These are phyloP conservation scores for Nymphaea thermarum DNA, from an alignment of 164 flowering plant genomes.

Conservation along the genomic window DNA sequence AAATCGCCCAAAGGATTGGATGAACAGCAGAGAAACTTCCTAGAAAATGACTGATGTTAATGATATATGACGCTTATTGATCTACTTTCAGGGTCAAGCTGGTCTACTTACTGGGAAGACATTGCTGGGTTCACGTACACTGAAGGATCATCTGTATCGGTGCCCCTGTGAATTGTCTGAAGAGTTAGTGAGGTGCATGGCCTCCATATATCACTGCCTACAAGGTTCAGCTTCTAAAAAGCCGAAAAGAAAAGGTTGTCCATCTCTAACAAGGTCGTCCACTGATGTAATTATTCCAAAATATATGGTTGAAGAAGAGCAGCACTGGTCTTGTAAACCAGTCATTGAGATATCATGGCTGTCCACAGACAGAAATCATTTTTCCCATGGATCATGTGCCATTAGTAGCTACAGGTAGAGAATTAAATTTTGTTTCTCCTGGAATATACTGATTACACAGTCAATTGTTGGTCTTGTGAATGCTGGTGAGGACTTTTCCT, in stretches of 20 bases:
- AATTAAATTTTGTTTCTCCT: too few relatives aligned
- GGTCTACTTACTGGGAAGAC: constrained; percentile 23
- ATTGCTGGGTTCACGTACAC: constrained; percentile 22
- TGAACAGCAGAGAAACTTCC: too few relatives aligned
- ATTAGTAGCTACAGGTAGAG: constrained; percentile 57
- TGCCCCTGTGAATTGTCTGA: constrained; percentile 78
- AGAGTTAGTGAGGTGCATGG: constrained; percentile 82
- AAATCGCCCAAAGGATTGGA: too few relatives aligned
- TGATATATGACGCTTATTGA: background rate
- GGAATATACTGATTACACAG: too few relatives aligned
- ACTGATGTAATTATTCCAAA: constrained; percentile 35
- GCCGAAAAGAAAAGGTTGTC: constrained; percentile 30
- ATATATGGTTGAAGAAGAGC: constrained; percentile 23
- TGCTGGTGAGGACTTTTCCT: too few relatives aligned
- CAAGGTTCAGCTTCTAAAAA: constrained; percentile 26
- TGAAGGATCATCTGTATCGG: constrained; percentile 67
- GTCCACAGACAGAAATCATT: constrained; percentile 44
- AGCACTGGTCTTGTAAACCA: constrained; percentile 37
- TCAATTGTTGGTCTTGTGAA: too few relatives aligned
- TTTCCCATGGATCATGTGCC: constrained; percentile 55
- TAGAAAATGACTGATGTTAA: background rate
- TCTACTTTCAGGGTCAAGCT: constrained; percentile 21
- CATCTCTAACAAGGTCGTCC: constrained; percentile 44
- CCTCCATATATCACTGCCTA: constrained; percentile 63
- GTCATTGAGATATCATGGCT: constrained; percentile 58